Percentiles rank a stretch among this genome's conserved stretches.
phyloP scores from a whole-genome alignment of 805 yeast genomes.

The Candida vaughaniae region DNA sequence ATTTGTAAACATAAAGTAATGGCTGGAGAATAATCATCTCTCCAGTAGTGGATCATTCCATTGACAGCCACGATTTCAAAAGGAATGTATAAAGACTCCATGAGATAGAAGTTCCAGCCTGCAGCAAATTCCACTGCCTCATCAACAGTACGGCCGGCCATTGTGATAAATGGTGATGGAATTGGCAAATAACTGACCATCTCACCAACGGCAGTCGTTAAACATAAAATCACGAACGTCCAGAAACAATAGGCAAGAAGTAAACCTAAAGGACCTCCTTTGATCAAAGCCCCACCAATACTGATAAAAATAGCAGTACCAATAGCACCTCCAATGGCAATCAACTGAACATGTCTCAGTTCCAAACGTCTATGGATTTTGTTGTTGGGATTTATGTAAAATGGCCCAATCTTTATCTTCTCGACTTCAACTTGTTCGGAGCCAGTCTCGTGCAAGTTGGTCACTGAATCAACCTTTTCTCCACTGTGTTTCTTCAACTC shows the following conservation, averaged over 20 bases:
- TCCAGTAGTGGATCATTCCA: constrained; percentile 55
- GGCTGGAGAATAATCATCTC: constrained; percentile 48
- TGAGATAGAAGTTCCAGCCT: constrained; percentile 32
- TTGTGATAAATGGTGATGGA: constrained; percentile 36
- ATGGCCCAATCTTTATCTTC: background rate
- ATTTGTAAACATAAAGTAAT: constrained; percentile 45
- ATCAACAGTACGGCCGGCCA: constrained; percentile 39
- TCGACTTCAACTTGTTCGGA: background rate
- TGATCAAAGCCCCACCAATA: constrained; percentile 19
- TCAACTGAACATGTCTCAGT: constrained; percentile 13
- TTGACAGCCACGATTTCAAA: constrained; percentile 50
- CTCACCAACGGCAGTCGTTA: constrained; percentile 40
- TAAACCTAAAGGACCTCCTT: constrained; percentile 38
- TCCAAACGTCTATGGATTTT: constrained; percentile 14
- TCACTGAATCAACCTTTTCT: no score
- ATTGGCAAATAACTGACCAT: constrained; percentile 41
- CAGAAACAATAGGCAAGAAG: constrained; percentile 32
- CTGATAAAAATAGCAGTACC: constrained; percentile 17
- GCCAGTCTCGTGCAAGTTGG: background rate
- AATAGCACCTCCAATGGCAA: constrained; percentile 24
- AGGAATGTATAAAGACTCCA: constrained; percentile 39
- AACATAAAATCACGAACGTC: constrained; percentile 31
- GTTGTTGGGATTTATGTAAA: constrained; percentile 7
- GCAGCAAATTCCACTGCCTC: constrained; percentile 37
- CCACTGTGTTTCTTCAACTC: no score